Percentiles rank a stretch among this genome's conserved stretches.
Conservation (phyloP, 805 yeast species). For the Grigorovia jiainica region DNA sequence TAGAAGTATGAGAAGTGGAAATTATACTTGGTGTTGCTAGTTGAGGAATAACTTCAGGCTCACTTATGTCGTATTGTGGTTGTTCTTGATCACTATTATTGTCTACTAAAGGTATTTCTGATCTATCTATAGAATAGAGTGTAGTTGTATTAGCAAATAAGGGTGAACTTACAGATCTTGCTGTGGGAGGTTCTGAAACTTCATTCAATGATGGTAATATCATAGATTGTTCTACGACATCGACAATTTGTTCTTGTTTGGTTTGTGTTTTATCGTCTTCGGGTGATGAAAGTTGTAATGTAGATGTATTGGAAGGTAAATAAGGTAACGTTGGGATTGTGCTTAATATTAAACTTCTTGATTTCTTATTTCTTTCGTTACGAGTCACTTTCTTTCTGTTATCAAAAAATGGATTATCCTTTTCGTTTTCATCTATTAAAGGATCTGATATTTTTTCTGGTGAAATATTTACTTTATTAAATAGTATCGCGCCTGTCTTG, state of each 20-base stretch:
- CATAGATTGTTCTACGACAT: background rate
- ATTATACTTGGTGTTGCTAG: background rate
- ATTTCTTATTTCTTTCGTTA: background rate
- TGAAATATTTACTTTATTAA: constrained; percentile 34
- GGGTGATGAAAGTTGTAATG: background rate
- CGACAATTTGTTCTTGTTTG: too few relatives aligned
- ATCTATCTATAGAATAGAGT: background rate
- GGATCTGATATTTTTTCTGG: constrained; percentile 31
- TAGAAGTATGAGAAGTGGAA: background rate
- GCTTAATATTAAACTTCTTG: constrained; percentile 11
- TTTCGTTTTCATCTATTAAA: constrained; percentile 17
- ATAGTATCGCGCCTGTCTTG: constrained; percentile 31
- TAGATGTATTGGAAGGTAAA: background rate
- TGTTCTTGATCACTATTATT: background rate
- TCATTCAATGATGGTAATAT: background rate
- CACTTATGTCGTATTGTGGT: background rate
- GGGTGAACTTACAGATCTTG: background rate
- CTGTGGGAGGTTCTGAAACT: background rate
- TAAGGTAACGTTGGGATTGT: constrained; percentile 14
- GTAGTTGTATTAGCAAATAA: background rate
- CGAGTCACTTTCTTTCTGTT: background rate
- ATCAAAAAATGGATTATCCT: constrained; percentile 15
- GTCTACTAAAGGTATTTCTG: background rate
- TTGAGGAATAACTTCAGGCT: background rate
- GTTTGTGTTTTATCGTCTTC: background rate